Conservation (phyloP, 2,329 filamentous ascomycete species). For the Passalora sequoiae region DNA sequence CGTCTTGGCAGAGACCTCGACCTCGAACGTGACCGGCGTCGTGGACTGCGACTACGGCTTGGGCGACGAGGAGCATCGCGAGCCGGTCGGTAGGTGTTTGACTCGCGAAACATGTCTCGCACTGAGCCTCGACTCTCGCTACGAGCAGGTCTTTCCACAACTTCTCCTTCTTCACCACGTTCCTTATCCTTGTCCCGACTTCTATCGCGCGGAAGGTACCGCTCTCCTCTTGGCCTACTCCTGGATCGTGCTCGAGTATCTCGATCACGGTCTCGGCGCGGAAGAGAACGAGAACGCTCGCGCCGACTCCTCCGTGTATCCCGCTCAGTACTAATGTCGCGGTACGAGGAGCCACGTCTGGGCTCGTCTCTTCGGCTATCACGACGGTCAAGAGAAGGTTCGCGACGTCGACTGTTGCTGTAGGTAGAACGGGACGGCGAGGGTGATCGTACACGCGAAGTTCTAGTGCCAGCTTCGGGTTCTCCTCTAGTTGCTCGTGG, state of each 20-base stretch:
- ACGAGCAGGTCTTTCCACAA: slow-evolving; percentile 26
- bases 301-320: slow-evolving; percentile 31
- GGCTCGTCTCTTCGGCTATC: slow-evolving; percentile 16
- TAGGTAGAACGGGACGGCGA: slow-evolving; percentile 26
- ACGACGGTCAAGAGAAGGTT: slow-evolving; percentile 25
- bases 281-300: slow-evolving; percentile 13
- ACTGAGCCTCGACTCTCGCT: slow-evolving; percentile 18
- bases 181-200: slow-evolving; percentile 41
- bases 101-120: slow-evolving; percentile 5
- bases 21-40: slow-evolving; percentile 18
- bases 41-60: slow-evolving; percentile 26
- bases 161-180: slow-evolving; percentile 29
- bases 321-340: slow-evolving; percentile 32
- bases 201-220: slow-evolving; percentile 9
- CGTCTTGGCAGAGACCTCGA: slow-evolving; percentile 21
- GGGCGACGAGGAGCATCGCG: slow-evolving; percentile 14
- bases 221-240: slow-evolving; percentile 19
- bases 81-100: slow-evolving; percentile 15
- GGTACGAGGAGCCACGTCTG: slow-evolving; percentile 25
- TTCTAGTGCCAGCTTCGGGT: neutral
- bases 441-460: slow-evolving; percentile 24
- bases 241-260: slow-evolving; percentile 10
- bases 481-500: slow-evolving; percentile 17
- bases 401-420: slow-evolving; percentile 24
- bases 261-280: slow-evolving; percentile 18